Evolutionary conservation across 1,139 yeast species (phyloP), one percentile per base, ranked within the genome.

Genomic region (Yamadazyma aaseri): DNA sequence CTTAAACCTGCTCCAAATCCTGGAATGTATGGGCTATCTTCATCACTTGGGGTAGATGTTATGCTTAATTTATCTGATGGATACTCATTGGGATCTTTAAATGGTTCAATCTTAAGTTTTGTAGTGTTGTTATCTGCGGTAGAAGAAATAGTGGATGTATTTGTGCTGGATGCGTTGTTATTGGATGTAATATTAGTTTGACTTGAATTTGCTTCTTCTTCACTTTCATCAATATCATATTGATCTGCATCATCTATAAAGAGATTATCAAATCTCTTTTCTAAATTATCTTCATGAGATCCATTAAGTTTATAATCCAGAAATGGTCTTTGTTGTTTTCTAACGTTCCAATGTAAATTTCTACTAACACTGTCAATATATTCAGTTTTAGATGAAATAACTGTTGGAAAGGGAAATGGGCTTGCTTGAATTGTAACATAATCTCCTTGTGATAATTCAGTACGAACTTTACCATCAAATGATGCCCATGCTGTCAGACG

Each of bases 401-500:
- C 87, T 0, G 96, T 86, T 5, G 96, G 96, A 63, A 86, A 86
- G 5, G 95, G 89, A 60, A 74, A 86, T 18, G 86, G 86, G 33
- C 86, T 76, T 1, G 95, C 95, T 34, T 76, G 77, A 10, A 86
- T 73, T 0, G 86, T 79, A 14, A 86, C 87, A 49, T 82, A 86
- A 53, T 83, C 85, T 3, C 95, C 95, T 39, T 76, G 78, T 22
- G 62, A 56, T 32, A 86, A 57, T 51, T 86, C 92, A 1, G 83
- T 79, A 24, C 95, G 64, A 11, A 77, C 78, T 41, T 89, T 78
- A 6, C 96, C 96, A 56, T 87, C 96, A 52, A 87, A 86, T 3
- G 95, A 79, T 0, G 92, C 90, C 95, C 95, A 86, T 1, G 96
- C 95, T 0, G 92, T 81, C 17, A 84, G 72, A 34, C 96, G 60